Conservation (phyloP, 2,329 filamentous ascomycete species). For the Peltaster fructicola region DNA sequence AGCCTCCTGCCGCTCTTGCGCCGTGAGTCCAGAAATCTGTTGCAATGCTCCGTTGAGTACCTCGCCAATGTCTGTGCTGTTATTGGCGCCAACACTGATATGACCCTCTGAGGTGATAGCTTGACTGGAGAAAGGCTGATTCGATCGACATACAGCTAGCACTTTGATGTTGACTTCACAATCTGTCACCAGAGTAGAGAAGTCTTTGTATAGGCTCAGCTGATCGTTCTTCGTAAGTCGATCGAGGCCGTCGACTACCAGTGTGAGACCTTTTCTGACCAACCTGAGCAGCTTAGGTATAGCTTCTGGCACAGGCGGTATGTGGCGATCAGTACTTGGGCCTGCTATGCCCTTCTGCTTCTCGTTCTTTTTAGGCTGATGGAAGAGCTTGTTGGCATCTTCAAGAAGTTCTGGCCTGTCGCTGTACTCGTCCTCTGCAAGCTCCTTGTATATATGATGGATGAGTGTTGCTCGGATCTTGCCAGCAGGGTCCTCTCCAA, state of each 20-base stretch:
- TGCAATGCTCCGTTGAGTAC: slow-evolving; percentile 3
- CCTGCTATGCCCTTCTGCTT: too few species aligned
- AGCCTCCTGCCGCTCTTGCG: slow-evolving; percentile 4
- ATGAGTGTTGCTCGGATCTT: slow-evolving; percentile 4
- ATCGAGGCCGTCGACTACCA: slow-evolving; percentile 5
- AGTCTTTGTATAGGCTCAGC: too few species aligned
- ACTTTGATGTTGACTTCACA: not conserved
- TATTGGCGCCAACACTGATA: slow-evolving; percentile 5
- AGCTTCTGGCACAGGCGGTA: too few species aligned
- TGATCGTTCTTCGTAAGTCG: slow-evolving; percentile 3
- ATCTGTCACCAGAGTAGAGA: not conserved
- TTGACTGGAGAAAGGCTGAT: slow-evolving; percentile 1
- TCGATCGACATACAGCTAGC: slow-evolving; percentile 2
- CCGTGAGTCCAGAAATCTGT: slow-evolving; percentile 3
- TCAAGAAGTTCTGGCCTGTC: slow-evolving; percentile 5
- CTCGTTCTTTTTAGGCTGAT: slow-evolving; percentile 5
- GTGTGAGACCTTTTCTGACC: slow-evolving; percentile 2
- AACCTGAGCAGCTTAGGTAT: slow-evolving; percentile 2
- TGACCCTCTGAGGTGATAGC: not conserved
- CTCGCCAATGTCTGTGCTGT: slow-evolving; percentile 4
- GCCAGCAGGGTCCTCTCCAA: slow-evolving; percentile 1
- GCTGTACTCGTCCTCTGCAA: slow-evolving; percentile 5
- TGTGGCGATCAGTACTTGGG: too few species aligned
- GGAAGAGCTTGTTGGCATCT: slow-evolving; percentile 6
- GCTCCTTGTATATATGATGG: slow-evolving; percentile 6